These are phyloP conservation scores for Ormosia semicastrata DNA, from an alignment of 306 rosid genomes.

Conservation along the genomic window DNA sequence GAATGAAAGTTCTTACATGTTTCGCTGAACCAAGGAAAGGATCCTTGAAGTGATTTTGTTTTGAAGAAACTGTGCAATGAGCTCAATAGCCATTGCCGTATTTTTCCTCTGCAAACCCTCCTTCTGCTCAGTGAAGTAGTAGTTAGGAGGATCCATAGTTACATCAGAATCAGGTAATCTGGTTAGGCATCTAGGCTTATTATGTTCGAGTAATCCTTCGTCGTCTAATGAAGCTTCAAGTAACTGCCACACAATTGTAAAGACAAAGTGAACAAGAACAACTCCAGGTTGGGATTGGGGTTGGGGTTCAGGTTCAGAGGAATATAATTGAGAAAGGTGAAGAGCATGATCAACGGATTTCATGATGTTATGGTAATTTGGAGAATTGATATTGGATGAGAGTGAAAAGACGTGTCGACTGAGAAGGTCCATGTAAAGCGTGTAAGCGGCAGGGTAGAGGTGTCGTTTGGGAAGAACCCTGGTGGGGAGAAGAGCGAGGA, in stretches of 20 bases:
- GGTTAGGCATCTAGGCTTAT: constrained; percentile 48
- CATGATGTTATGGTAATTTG: constrained; percentile 54
- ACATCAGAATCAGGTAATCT: constrained; percentile 39
- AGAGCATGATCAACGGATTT: constrained; percentile 55
- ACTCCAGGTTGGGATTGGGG: constrained; percentile 49
- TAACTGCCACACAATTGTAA: constrained; percentile 64
- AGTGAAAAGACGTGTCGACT: constrained; percentile 58
- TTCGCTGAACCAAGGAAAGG: constrained; percentile 63
- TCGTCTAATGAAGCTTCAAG: constrained; percentile 81
- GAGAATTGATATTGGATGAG: constrained; percentile 51
- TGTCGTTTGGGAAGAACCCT: constrained; percentile 66
- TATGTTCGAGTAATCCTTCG: constrained; percentile 67
- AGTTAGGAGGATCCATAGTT: constrained; percentile 38
- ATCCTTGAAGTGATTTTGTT: constrained; percentile 64
- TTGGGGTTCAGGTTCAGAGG: neutral
- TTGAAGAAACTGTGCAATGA: constrained; percentile 63
- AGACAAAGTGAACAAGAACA: constrained; percentile 66
- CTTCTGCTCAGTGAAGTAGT: constrained; percentile 34
- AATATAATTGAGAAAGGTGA: constrained; percentile 49
- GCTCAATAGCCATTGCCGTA: constrained; percentile 61
- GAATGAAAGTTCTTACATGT: constrained; percentile 50
- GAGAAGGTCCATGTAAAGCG: constrained; percentile 78
- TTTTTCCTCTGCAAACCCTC: constrained; percentile 53
- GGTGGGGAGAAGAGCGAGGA: constrained; percentile 64
- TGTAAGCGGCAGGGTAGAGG: constrained; percentile 69